Conservation (phyloP, 305 asterid species). For the Euphrasia arctica region DNA sequence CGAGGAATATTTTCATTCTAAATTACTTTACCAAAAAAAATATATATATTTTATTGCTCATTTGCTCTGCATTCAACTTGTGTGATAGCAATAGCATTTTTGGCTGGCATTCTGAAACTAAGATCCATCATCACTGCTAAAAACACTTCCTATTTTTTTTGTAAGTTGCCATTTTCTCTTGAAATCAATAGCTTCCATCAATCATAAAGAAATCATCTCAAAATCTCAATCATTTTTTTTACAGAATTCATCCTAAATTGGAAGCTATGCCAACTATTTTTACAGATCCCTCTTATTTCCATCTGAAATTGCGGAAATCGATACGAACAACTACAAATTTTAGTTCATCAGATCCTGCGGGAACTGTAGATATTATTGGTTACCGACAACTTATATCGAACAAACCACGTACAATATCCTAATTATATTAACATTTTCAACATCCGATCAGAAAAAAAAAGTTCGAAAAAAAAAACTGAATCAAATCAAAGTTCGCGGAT, state of each 20-base stretch:
- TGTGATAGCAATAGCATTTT: not conserved
- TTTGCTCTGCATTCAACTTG: slow-evolving; percentile 11
- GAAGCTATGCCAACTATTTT: not conserved
- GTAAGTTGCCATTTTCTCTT: slow-evolving; percentile 13
- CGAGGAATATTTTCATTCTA: not conserved
- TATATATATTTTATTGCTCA: no score
- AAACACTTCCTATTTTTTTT: not conserved
- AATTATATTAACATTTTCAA: slow-evolving; percentile 9
- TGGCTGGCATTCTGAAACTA: slow-evolving; percentile 20
- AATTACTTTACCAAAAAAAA: slow-evolving; percentile 5
- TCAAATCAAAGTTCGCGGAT: slow-evolving; percentile 19
- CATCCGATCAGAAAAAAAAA: not conserved
- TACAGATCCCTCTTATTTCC: slow-evolving; percentile 21
- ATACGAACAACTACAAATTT: not conserved
- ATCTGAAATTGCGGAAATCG: slow-evolving; percentile 9
- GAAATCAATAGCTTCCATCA: slow-evolving; percentile 12
- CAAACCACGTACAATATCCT: slow-evolving; percentile 14
- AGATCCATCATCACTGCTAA: not conserved
- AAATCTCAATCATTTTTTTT: slow-evolving; percentile 3
- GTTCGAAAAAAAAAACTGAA: not conserved
- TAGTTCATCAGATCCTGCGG: slow-evolving; percentile 22
- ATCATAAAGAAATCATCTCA: slow-evolving; percentile 8
- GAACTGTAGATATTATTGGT: not conserved
- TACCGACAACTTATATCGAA: not conserved
- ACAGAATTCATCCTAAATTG: not conserved